phyloP scores from a whole-genome alignment of 352 stramenopile genomes.

The Albugo laibachii region DNA sequence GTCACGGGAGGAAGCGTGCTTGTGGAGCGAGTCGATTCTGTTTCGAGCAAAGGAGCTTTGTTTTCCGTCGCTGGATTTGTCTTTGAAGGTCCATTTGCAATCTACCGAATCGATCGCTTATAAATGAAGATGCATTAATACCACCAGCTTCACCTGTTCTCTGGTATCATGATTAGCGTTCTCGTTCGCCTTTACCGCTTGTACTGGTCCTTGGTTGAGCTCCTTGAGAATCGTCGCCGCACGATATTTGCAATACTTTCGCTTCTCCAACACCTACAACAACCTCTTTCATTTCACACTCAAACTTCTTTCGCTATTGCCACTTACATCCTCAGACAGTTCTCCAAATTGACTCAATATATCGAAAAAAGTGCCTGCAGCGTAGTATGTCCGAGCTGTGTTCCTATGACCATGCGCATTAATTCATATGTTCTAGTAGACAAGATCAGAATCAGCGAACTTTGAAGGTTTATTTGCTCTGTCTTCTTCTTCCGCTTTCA shows the following conservation, averaged over 20 bases:
- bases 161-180: too few relatives aligned
- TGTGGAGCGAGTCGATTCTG: too few relatives aligned
- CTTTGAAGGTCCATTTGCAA: too few relatives aligned
- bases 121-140: too few relatives aligned
- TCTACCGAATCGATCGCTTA: too few relatives aligned
- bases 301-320: background rate
- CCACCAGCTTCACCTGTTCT: too few relatives aligned
- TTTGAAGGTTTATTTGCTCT: constrained; percentile 77
- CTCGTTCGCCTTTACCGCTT: constrained; percentile 7
- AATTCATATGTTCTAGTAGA: constrained; percentile 1
- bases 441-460: constrained; percentile 12
- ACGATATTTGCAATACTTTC: constrained; percentile 91
- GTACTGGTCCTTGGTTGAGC: constrained; percentile 81
- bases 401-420: constrained; percentile 18
- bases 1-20: too few relatives aligned
- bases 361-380: constrained; percentile 90
- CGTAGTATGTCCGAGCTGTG: constrained; percentile 93
- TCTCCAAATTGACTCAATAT: constrained; percentile 91
- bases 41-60: too few relatives aligned
- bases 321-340: constrained; percentile 46
- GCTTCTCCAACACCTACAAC: constrained; percentile 64
- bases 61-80: too few relatives aligned
- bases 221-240: constrained; percentile 90
- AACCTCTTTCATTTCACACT: background rate
- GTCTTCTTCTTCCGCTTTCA: constrained; percentile 88